A percentile compares a stretch with the other conserved stretches of the same genome.
phyloP scores from a whole-genome alignment of 1,139 yeast species.

The Hyphopichia buzzinii region DNA sequence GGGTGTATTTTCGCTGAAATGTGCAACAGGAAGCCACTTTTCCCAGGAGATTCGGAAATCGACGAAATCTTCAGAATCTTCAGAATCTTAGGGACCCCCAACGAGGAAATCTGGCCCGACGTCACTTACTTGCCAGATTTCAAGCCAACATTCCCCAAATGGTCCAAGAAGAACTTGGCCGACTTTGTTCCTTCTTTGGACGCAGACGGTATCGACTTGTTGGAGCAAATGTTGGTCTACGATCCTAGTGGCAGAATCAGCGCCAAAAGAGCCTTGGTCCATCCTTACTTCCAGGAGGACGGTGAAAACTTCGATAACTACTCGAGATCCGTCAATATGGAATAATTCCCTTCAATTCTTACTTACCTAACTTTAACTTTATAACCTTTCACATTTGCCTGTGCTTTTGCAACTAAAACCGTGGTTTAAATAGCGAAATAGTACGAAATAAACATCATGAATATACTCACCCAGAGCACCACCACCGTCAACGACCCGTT shows the following conservation, averaged over 20 bases:
- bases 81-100: slow-evolving; percentile 91
- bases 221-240: slow-evolving; percentile 76
- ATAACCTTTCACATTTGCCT: slow-evolving; percentile 2
- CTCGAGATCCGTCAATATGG: slow-evolving; percentile 42
- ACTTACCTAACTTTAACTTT: neutral
- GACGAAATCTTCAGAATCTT: slow-evolving; percentile 96
- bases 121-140: slow-evolving; percentile 91
- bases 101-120: slow-evolving; percentile 94
- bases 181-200: slow-evolving; percentile 81
- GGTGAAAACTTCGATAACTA: slow-evolving; percentile 25
- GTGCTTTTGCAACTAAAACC: slow-evolving; percentile 2
- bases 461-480: neutral
- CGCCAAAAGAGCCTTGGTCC: slow-evolving; percentile 88
- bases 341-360: slow-evolving; percentile 15
- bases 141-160: slow-evolving; percentile 93
- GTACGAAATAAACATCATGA: slow-evolving; percentile 1
- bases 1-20: slow-evolving; percentile 98
- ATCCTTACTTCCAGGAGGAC: slow-evolving; percentile 81
- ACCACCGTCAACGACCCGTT: neutral
- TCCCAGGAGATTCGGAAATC: slow-evolving; percentile 97
- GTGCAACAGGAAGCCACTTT: slow-evolving; percentile 93
- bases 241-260: slow-evolving; percentile 94
- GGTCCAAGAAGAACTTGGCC: slow-evolving; percentile 74
- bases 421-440: slow-evolving; percentile 1
- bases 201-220: slow-evolving; percentile 75